Evolutionary conservation across 164 flowering plant genomes (phyloP).

Genomic region (Dillenia suffruticosa): DNA sequence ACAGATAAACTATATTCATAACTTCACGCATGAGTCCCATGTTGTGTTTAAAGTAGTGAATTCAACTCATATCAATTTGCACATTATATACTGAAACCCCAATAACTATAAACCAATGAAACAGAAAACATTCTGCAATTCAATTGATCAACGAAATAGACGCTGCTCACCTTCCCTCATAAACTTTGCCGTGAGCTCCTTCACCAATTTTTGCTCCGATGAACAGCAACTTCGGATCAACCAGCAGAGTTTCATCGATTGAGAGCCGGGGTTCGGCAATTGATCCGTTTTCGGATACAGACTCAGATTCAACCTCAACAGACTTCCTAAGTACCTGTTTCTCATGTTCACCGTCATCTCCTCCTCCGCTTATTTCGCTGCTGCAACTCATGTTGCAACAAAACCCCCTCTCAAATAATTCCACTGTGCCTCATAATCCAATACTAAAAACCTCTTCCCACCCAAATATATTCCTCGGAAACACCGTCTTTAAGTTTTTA

Average conservation of each 20-base stretch:
- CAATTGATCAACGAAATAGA: no score
- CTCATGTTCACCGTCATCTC: slow-evolving; percentile 19
- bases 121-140: no score
- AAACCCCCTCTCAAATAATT: slow-evolving; percentile 19
- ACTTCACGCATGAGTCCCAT: no score
- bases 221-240: slow-evolving; percentile 69
- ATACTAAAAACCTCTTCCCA: background rate
- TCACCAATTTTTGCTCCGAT: slow-evolving; percentile 84
- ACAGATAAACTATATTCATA: no score
- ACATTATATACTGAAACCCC: no score
- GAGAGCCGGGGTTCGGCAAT: slow-evolving; percentile 21
- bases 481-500: background rate
- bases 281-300: slow-evolving; percentile 32
- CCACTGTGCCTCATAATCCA: slow-evolving; percentile 28
- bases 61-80: no score
- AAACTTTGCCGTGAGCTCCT: slow-evolving; percentile 95
- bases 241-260: slow-evolving; percentile 60
- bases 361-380: slow-evolving; percentile 21
- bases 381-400: slow-evolving; percentile 47
- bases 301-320: slow-evolving; percentile 13
- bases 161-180: slow-evolving; percentile 76
- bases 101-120: no score
- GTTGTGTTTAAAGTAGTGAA: no score
- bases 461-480: background rate
- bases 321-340: slow-evolving; percentile 11